phyloP scores from a whole-genome alignment of 768 basidiomycete genomes.

The Auriscalpium orientale region DNA sequence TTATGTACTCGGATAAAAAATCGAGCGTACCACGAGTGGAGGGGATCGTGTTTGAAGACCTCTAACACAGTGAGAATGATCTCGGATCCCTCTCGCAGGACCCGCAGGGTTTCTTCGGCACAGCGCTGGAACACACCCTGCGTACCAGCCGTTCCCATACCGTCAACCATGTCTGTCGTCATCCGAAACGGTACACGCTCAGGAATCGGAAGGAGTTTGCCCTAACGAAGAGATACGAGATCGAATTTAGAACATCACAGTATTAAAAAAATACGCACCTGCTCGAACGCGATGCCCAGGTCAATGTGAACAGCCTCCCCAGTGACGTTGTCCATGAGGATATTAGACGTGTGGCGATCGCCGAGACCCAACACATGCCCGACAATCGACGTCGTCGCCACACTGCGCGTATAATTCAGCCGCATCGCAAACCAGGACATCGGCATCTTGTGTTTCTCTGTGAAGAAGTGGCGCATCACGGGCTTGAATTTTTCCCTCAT shows the following conservation, averaged over 20 bases:
- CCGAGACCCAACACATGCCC: conserved; percentile 90
- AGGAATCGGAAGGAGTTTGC: conserved; percentile 68
- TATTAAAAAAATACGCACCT: conserved; percentile 38
- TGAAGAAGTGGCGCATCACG: conserved; percentile 93
- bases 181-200: conserved; percentile 93
- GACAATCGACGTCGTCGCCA: conserved; percentile 90
- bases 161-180: conserved; percentile 91
- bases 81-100: conserved; percentile 76
- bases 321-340: conserved; percentile 72
- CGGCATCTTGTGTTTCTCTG: conserved; percentile 80
- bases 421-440: conserved; percentile 90
- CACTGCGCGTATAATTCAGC: conserved; percentile 83
- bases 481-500: conserved; percentile 50
- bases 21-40: conserved; percentile 73
- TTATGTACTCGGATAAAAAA: background rate
- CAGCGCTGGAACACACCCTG: conserved; percentile 94
- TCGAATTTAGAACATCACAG: background rate
- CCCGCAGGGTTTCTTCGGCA: conserved; percentile 89
- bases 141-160: conserved; percentile 83
- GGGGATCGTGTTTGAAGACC: conserved; percentile 94
- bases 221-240: conserved; percentile 37
- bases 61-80: conserved; percentile 93
- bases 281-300: conserved; percentile 93
- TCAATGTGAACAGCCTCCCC: conserved; percentile 96
- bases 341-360: conserved; percentile 89